Base-by-base conservation (phyloP, 163 green algal species). In the Scenedesmus sp. region DNA sequence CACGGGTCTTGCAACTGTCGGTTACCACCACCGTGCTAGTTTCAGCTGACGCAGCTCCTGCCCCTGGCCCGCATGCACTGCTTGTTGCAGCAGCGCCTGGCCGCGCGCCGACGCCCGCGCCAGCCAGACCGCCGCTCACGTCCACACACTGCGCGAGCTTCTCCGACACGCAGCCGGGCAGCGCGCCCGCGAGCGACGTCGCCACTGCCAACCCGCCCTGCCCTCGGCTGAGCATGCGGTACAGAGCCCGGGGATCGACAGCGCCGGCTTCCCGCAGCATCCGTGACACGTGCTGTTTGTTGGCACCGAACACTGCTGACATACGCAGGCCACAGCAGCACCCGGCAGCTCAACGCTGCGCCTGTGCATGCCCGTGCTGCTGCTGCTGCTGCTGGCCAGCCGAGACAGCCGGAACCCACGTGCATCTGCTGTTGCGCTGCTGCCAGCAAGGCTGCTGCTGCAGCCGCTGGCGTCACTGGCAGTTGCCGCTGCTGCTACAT, bases 261-360 rank as follows among this genome's bases (percentile, higher is more conserved):
- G 43, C 20, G 9, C 44, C 44, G 2, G 80, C 80, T 68, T 85
- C 80, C 9, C 43, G 44, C 4, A 85, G 80, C 80, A 85, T 85
- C 24, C 26, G 35, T 2, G 43, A 37, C 15, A 85, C 46, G 44
- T 85, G 80, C 22, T 70, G 80, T 5, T 51, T 70, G 44, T 30
- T 85, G 26, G 80, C 80, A 65, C 80, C 80, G 30, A 85, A 85
- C 22, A 85, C 80, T 43, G 80, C 80, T 26, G 43, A 68, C 80
- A 85, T 85, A 3, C 10, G 46, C 44, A 3, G 35, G 33, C 80
- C 59, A 22, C 80, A 40, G 43, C 56, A 70, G 43, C n/a, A 42
- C 80, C 80, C 30, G 80, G 80, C 26, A 85, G 80, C 46, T 85
- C 80, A 70, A 70, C 70, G 44, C 80, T 85, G 0, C 80, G 43